Conservation (phyloP, 345 rosid species). For the Eucalyptus cloeziana region DNA sequence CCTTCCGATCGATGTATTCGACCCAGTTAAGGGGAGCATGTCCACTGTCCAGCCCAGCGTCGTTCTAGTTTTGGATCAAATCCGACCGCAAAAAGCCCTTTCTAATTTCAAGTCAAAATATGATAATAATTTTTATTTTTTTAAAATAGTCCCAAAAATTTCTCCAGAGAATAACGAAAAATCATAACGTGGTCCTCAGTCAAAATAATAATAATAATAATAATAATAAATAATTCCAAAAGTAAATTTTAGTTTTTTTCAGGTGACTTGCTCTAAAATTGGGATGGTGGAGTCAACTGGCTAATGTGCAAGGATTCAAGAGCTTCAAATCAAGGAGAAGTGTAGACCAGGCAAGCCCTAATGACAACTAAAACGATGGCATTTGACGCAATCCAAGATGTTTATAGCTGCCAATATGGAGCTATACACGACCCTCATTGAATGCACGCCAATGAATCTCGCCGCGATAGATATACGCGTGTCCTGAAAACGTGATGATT, state of each 20-base stretch:
- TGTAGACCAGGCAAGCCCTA: no score
- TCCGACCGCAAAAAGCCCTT: neutral
- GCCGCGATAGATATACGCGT: no score
- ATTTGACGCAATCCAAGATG: no score
- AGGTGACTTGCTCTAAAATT: neutral
- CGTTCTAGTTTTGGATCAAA: neutral
- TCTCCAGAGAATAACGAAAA: neutral
- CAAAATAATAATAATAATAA: neutral
- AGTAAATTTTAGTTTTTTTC: no score
- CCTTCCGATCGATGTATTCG: neutral
- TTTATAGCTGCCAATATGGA: no score
- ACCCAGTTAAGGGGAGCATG: neutral
- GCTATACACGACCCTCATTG: no score
- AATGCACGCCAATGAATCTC: no score
- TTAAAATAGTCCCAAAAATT: neutral
- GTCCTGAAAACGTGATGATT: no score
- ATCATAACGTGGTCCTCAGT: neutral
- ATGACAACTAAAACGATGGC: no score
- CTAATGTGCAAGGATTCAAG: neutral
- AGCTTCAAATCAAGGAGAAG: neutral
- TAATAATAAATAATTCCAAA: neutral
- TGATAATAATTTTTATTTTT: neutral
- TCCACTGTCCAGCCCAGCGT: neutral
- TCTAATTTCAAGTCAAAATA: neutral
- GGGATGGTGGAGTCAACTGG: neutral